Base-by-base conservation (phyloP, 768 basidiomycete genomes). In the Agaricus sinodeliciosus region DNA sequence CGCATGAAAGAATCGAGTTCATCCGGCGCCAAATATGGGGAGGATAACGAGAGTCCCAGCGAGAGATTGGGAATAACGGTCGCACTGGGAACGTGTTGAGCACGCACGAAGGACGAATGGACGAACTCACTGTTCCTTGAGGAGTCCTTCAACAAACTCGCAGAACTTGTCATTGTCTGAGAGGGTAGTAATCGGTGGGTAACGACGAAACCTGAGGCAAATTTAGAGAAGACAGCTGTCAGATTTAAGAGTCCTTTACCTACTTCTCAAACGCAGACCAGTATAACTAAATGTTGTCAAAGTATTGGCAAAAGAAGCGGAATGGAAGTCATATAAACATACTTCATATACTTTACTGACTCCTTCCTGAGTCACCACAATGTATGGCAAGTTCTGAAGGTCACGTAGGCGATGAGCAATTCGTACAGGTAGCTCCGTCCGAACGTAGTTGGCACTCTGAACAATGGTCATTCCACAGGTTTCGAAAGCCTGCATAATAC, bases 381-480 rank as follows among this genome's bases (percentile, higher is more conserved):
- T 79, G 61, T 88, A 93, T 3, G 93, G 92, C 43, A 95, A 72
- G 1, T 82, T 73, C 68, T 95, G 93, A 60, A 95, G 73, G 62
- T 95, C 93, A 52, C 89, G 81, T 55, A 94, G 69, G 43, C 93
- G 79, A 65, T 94, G 92, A 3, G 91, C 86, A 61, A 94, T 87
- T 35, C 92, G 82, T 12, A 92, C 82, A 9, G 93, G 92, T 5
- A 95, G 69, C 62, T 95, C 92, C 4, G 87, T 88, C 48, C 91
- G 82, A 40, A 95, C 90, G 67, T 93, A 91, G 65, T 93, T 93
- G 49, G 89, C 91, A 57, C 87, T 90, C 90, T 93, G 47, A 18
- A 45, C 45, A 7, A 48, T 16, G n/a, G 19, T 35, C 27, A 16
- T 12, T n/a, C 25, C 27, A 52, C 28, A 48, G 11, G 11, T 31